phyloP scores from a whole-genome alignment of 164 flowering plant genomes.

The Aristolochia californica region DNA sequence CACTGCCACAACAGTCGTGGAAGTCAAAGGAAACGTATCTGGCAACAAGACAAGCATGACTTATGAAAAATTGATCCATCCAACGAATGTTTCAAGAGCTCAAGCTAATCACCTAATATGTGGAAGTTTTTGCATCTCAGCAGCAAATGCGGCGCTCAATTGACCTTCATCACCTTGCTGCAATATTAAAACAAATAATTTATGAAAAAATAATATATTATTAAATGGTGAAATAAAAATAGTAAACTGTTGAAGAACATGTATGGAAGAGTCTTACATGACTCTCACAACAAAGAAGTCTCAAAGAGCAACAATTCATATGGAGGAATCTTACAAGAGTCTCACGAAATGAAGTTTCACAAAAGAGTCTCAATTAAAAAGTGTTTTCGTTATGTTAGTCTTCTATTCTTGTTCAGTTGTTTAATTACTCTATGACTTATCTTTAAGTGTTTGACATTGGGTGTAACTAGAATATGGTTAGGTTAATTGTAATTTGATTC shows the following conservation, averaged over 20 bases:
- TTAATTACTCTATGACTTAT: too few species aligned
- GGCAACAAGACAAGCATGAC: conserved; percentile 13
- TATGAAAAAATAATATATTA: neutral
- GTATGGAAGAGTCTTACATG: too few species aligned
- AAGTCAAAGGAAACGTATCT: conserved; percentile 90
- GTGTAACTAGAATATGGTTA: too few species aligned
- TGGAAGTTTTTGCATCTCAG: conserved; percentile 74
- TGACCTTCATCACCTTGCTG: conserved; percentile 96
- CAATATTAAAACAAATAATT: conserved; percentile 12
- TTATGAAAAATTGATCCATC: neutral
- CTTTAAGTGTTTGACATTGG: too few species aligned
- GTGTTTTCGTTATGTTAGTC: too few species aligned
- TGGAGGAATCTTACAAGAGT: too few species aligned
- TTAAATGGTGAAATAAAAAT: neutral
- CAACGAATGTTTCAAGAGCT: neutral
- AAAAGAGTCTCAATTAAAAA: too few species aligned
- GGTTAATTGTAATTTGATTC: too few species aligned
- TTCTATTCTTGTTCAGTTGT: too few species aligned
- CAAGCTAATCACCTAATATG: conserved; percentile 53
- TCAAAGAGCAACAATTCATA: neutral
- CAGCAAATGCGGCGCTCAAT: conserved; percentile 56
- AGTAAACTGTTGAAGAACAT: too few species aligned
- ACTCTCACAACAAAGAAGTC: neutral
- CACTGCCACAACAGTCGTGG: conserved; percentile 62
- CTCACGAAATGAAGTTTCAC: too few species aligned